Conservation (phyloP, 768 basidiomycete species). For the Podaxis mareebaensis region DNA sequence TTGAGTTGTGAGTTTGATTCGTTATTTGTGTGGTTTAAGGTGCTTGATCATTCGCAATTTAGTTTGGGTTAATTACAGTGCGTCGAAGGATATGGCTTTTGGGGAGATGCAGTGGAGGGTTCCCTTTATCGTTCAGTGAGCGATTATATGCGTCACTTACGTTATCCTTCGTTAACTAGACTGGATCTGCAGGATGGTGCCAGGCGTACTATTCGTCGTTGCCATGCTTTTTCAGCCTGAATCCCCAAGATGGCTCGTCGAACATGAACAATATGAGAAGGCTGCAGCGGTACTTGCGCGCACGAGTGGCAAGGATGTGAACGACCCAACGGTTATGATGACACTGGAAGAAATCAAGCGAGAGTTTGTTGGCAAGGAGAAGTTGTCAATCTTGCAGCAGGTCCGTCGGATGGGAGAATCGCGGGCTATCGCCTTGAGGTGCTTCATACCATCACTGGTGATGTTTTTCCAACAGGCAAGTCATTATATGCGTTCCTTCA, state of each 20-base stretch:
- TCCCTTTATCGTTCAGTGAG: slow-evolving; percentile 48
- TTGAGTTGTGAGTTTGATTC: slow-evolving; percentile 32
- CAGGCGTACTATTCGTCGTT: slow-evolving; percentile 48
- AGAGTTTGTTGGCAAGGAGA: slow-evolving; percentile 46
- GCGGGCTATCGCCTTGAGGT: slow-evolving; percentile 40
- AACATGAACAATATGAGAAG: slow-evolving; percentile 40
- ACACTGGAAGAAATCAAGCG: slow-evolving; percentile 48
- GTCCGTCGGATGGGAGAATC: slow-evolving; percentile 45
- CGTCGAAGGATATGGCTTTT: slow-evolving; percentile 33
- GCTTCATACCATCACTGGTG: slow-evolving; percentile 45
- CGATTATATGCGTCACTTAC: background rate
- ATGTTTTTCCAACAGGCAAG: slow-evolving; percentile 44
- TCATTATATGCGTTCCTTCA: background rate
- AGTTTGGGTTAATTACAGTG: slow-evolving; percentile 52
- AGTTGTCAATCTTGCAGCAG: slow-evolving; percentile 34
- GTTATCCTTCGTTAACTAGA: background rate
- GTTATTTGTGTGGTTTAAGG: background rate
- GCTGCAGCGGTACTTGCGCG: slow-evolving; percentile 43
- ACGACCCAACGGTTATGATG: slow-evolving; percentile 34
- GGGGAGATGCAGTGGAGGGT: slow-evolving; percentile 54
- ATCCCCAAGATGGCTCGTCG: slow-evolving; percentile 59
- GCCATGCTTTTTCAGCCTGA: slow-evolving; percentile 52
- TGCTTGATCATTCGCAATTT: background rate
- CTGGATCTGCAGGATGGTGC: slow-evolving; percentile 35
- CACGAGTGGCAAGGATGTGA: slow-evolving; percentile 28